Base-by-base conservation (phyloP, 208 protist genomes). In the Trypanosoma scelopori region DNA sequence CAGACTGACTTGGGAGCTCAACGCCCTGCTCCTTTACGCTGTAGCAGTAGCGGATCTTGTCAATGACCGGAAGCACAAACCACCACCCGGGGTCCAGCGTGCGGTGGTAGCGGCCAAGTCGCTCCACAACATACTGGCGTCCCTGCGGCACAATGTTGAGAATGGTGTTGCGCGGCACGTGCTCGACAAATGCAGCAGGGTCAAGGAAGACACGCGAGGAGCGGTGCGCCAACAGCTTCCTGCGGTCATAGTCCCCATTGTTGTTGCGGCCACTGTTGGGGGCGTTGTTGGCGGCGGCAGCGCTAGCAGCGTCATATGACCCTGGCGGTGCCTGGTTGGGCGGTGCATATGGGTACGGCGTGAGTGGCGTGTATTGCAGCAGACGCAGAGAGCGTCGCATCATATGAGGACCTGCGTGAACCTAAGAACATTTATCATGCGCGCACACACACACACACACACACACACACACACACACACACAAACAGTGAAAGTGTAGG, bases 131-230 rank as follows among this genome's bases (percentile, higher is more conserved):
- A 76, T 91, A 97, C 48, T 97, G 85, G 55, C 91, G 77, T 5
- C 95, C 94, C 72, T 98, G 95, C 6, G 95, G 97, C 13, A 98
- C 97, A 63, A 98, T 93, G 55, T 97, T 97, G 23, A 98, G 57
- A 32, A 92, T 56, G 5, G 74, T 89, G 72, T 96, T 97, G 37
- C 74, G 72, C 20, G 89, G 89, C 18, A 80, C 73, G 4, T 49
- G 65, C 61, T 91, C 78, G 18, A 91, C 71, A 76, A 95, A 92
- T 7, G 72, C 65, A 2, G 60, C 64, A 6, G 85, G 89, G 45
- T 92, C 74, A 35, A 91, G 28, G 43, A 50, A 39, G 65, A 47
- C 42, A 45, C 78, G 61, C 71, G 69, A 46, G 47, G 76, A 22
- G 47, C 62, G 27, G 16, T 57, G 41, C 52, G 55, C 55, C 9